phyloP scores from a whole-genome alignment of 1,284 basidiomycete genomes.

The Athelia sp. region DNA sequence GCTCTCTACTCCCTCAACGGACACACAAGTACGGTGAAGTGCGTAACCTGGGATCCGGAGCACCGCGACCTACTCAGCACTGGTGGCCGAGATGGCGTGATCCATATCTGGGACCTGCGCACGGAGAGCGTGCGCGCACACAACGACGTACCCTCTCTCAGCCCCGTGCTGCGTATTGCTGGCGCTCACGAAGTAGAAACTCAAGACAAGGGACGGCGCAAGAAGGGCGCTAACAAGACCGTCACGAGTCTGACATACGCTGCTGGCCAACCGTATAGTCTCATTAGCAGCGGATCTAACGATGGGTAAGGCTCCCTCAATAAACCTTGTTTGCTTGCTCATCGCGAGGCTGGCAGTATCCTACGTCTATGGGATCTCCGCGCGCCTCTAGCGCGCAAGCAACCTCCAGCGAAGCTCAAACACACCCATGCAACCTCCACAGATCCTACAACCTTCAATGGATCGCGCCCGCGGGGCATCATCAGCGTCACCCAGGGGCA shows the following conservation, averaged over 20 bases:
- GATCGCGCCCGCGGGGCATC: conserved; percentile 57
- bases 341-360: conserved; percentile 34
- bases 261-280: conserved; percentile 37
- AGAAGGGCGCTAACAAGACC: conserved; percentile 44
- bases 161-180: conserved; percentile 44
- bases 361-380: conserved; percentile 71
- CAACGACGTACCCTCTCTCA: conserved; percentile 14
- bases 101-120: conserved; percentile 71
- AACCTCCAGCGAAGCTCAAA: conserved; percentile 28
- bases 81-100: conserved; percentile 64
- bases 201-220: conserved; percentile 26
- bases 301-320: conserved; percentile 51
- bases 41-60: conserved; percentile 60
- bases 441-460: conserved; percentile 56
- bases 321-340: conserved; percentile 1
- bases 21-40: conserved; percentile 66
- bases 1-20: conserved; percentile 44
- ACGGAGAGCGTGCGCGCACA: conserved; percentile 15
- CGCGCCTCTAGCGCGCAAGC: conserved; percentile 27
- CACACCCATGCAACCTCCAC: conserved; percentile 36
- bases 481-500: conserved; percentile 49
- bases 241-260: conserved; percentile 61
- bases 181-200: conserved; percentile 50
- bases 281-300: conserved; percentile 64
- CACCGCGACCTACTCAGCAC: conserved; percentile 53